Evolutionary conservation across 2,329 filamentous ascomycete genomes (phyloP).

Genomic region (Ramularia endophylla): DNA sequence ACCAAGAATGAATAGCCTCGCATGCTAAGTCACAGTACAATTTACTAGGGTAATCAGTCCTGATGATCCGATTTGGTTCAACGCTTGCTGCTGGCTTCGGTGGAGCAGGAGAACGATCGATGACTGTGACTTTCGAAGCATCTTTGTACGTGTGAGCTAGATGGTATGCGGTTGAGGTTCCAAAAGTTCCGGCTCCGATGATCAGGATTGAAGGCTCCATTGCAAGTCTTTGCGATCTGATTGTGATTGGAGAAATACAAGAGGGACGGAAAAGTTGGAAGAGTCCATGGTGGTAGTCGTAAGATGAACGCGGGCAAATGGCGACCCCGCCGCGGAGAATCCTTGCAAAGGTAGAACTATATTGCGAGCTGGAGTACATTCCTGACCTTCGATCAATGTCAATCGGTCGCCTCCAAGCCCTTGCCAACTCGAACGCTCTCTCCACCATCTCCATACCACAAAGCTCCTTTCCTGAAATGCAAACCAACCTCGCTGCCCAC

Average conservation of each 20-base stretch:
- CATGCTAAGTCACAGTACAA: constrained; percentile 31
- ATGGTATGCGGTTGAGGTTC: constrained; percentile 21
- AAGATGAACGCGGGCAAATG: background rate
- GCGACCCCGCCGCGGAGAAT: background rate
- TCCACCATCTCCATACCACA: constrained; percentile 84
- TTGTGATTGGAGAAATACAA: background rate
- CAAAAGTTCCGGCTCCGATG: constrained; percentile 23
- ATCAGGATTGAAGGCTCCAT: constrained; percentile 19
- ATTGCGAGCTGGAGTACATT: too few relatives aligned
- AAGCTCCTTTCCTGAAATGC: constrained; percentile 63
- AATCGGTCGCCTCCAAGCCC: too few relatives aligned
- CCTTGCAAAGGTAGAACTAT: background rate
- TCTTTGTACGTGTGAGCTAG: constrained; percentile 42
- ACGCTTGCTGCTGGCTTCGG: constrained; percentile 39
- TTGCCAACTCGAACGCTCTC: too few relatives aligned
- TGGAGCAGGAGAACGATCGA: constrained; percentile 50
- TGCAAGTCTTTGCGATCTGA: background rate
- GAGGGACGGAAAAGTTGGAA: background rate
- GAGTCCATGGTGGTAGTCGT: too few relatives aligned
- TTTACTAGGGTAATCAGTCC: constrained; percentile 27
- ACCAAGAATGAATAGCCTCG: constrained; percentile 37
- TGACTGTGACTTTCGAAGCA: constrained; percentile 47
- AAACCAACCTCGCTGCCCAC: constrained; percentile 82
- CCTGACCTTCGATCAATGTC: too few relatives aligned
- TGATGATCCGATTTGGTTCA: constrained; percentile 29